phyloP scores from a whole-genome alignment of 2,329 filamentous ascomycete genomes.

The Didymella lethalis region DNA sequence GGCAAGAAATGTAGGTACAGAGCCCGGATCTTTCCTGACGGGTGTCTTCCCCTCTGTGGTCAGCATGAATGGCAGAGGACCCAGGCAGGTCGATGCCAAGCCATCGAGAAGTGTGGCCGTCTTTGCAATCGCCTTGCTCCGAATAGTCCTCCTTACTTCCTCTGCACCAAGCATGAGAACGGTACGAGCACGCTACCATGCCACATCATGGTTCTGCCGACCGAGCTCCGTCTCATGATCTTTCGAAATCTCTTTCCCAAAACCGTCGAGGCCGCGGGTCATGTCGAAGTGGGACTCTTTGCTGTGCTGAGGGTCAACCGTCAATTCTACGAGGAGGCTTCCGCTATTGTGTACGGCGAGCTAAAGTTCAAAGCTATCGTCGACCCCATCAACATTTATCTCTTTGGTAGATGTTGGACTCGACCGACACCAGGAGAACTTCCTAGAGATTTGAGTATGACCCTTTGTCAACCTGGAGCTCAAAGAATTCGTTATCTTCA shows the following conservation, averaged over 20 bases:
- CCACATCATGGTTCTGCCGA: constrained; percentile 24
- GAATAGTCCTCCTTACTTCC: constrained; percentile 16
- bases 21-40: constrained; percentile 5
- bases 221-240: constrained; percentile 29
- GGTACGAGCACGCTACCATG: constrained; percentile 26
- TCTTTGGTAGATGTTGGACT: constrained; percentile 11
- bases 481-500: constrained; percentile 12
- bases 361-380: constrained; percentile 15
- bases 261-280: not conserved
- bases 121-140: constrained; percentile 20
- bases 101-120: constrained; percentile 25
- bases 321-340: constrained; percentile 25
- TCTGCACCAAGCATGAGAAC: constrained; percentile 24
- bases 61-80: not conserved
- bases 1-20: constrained; percentile 12
- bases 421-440: not conserved
- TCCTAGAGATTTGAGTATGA: not conserved
- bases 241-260: constrained; percentile 27
- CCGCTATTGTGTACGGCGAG: constrained; percentile 23
- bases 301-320: constrained; percentile 24
- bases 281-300: not conserved
- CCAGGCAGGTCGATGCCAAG: constrained; percentile 26
- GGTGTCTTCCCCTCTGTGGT: constrained; percentile 17
- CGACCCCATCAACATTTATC: not conserved
- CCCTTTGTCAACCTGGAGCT: constrained; percentile 6